phyloP scores from a whole-genome alignment of 2,329 filamentous ascomycete genomes.

The Paecilomyces variotii region DNA sequence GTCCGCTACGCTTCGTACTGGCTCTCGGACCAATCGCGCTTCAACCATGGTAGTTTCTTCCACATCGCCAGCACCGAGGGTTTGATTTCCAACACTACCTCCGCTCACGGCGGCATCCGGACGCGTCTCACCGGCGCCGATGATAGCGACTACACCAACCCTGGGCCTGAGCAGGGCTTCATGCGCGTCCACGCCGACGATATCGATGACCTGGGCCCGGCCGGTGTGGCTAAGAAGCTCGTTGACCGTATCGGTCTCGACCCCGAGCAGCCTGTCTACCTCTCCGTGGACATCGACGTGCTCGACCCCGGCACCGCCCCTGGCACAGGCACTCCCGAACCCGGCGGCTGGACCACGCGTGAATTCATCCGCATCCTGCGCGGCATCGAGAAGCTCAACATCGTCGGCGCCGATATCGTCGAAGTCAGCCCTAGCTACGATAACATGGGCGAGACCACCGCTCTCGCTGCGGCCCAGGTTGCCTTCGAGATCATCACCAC shows the following conservation, averaged over 20 bases:
- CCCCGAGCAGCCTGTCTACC: conserved; percentile 67
- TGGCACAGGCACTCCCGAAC: conserved; percentile 81
- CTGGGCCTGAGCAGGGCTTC: conserved; percentile 68
- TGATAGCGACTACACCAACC: conserved; percentile 59
- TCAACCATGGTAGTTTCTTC: conserved; percentile 89
- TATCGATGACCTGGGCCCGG: conserved; percentile 71
- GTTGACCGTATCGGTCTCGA: conserved; percentile 57
- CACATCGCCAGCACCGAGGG: conserved; percentile 79
- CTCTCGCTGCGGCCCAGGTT: conserved; percentile 74
- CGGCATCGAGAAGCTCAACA: conserved; percentile 71
- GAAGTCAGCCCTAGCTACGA: conserved; percentile 85
- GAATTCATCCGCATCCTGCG: conserved; percentile 78
- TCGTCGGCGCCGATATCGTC: conserved; percentile 84
- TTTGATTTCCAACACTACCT: conserved; percentile 63
- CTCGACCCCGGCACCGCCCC: conserved; percentile 64
- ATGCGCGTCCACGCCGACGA: conserved; percentile 74
- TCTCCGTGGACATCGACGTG: conserved; percentile 75
- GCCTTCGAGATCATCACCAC: conserved; percentile 75
- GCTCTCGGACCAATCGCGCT: conserved; percentile 61
- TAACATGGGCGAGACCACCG: conserved; percentile 69
- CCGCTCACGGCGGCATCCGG: conserved; percentile 74
- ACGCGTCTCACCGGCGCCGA: conserved; percentile 63
- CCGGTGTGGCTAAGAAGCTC: conserved; percentile 63
- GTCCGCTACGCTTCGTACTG: conserved; percentile 69
- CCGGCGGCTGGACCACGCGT: conserved; percentile 82